Evolutionary conservation across 768 basidiomycete species (phyloP), one percentile per base, ranked within the genome.

Genomic region (Pleurotus djamor): DNA sequence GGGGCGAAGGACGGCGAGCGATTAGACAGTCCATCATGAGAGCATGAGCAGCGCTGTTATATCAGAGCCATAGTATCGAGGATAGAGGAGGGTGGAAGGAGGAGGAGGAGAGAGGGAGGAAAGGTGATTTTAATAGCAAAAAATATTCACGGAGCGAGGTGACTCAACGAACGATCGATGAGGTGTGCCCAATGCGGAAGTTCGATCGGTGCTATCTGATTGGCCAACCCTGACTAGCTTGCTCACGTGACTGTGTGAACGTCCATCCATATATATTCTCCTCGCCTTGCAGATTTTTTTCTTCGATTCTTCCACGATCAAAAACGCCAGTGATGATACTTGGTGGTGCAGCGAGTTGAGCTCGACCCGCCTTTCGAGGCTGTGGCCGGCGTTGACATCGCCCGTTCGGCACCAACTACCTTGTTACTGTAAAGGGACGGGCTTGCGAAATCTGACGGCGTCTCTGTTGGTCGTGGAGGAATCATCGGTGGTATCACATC

Each of bases 351-450:
- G 74, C 72, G 82, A 76, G 78, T 76, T 81, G 83, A 84, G 82
- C 75, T 63, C 65, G 75, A 73, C 73, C 77, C 75, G 67, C 74
- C 65, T 65, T 50, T 32, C 21, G 61, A 63, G 65, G 61, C 64
- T 68, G 72, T 63, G 76, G 79, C 74, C 75, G 66, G 76, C 81
- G 64, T 72, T 84, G 83, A 84, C 81, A 80, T 83, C 78, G 83
- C 76, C 82, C 81, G 83, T 84, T 83, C 77, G 83, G 83, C 83
- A 80, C 79, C 79, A 71, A 65, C 62, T 73, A 74, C 74, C 83
- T 84, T 84, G 83, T 84, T 84, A 81, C 74, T 65, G 63, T 2
- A 81, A 79, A 84, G 83, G 83, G 79, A 84, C 83, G 83, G 80
- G 83, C 82, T 74, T 59, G 61, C 59, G 65, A 61, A 60, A 78